Conservation (phyloP, 164 flowering plant genomes). For the Platanus orientalis region DNA sequence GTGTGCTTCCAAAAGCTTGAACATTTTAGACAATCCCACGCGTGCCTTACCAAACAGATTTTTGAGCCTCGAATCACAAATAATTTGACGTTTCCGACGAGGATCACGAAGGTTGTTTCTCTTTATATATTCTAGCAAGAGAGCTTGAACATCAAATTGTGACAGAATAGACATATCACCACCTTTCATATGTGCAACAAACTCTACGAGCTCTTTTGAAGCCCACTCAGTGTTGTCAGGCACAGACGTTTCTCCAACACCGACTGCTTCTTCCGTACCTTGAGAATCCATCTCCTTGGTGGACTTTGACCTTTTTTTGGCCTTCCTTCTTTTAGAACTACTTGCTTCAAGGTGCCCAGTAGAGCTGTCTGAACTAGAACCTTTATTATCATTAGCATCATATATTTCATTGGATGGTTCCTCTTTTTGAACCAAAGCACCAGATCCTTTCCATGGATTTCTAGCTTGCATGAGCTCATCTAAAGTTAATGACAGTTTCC, state of each 20-base stretch:
- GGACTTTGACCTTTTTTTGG: conserved; percentile 44
- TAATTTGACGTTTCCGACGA: conserved; percentile 73
- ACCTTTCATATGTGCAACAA: conserved; percentile 81
- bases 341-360: conserved; percentile 32
- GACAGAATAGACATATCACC: conserved; percentile 69
- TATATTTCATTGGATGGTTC: conserved; percentile 41
- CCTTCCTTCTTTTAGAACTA: conserved; percentile 47
- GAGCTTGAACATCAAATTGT: conserved; percentile 81
- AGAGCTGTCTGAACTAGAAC: conserved; percentile 55
- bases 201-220: conserved; percentile 84
- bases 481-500: conserved; percentile 41
- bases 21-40: conserved; percentile 95
- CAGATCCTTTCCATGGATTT: conserved; percentile 62
- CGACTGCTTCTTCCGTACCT: conserved; percentile 14
- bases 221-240: conserved; percentile 67
- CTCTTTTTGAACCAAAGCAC: conserved; percentile 31
- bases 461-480: conserved; percentile 65
- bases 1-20: conserved; percentile 89
- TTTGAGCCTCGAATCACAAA: conserved; percentile 79
- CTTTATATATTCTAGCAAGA: conserved; percentile 80
- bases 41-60: conserved; percentile 79
- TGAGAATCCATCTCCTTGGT: conserved; percentile 30
- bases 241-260: conserved; percentile 23
- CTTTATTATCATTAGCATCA: conserved; percentile 47
- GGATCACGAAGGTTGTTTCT: conserved; percentile 89